Evolutionary conservation across 2,329 filamentous ascomycete species (phyloP).

Genomic region (Penicillium psychrosexuale): DNA sequence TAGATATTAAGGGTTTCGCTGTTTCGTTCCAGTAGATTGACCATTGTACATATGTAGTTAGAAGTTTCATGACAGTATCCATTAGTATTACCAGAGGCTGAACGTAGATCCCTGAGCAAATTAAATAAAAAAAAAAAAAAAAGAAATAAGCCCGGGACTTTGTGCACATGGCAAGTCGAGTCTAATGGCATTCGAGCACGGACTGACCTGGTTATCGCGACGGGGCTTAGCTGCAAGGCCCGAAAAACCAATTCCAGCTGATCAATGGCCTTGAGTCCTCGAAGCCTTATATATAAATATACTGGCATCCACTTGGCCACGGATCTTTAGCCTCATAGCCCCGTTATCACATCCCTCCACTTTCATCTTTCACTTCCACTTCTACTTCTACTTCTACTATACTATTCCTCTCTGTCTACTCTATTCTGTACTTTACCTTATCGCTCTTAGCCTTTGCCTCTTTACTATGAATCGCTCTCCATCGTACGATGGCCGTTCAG

Average conservation of each 20-base stretch:
- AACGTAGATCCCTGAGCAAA: conserved; percentile 2
- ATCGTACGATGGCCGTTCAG: conserved; percentile 28
- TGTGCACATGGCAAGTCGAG: conserved; percentile 23
- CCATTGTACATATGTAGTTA: neutral
- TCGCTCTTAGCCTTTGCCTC: neutral
- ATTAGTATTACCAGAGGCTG: conserved; percentile 5
- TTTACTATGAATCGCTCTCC: conserved; percentile 32
- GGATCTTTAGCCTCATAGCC: conserved; percentile 1
- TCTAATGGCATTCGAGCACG: conserved; percentile 16
- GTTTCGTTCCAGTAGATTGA: neutral
- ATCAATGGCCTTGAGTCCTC: conserved; percentile 12
- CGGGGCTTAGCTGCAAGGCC: conserved; percentile 27
- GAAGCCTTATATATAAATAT: conserved; percentile 21
- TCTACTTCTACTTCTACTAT: neutral
- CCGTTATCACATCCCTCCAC: conserved; percentile 2
- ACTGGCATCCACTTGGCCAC: conserved; percentile 3
- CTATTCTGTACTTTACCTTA: conserved; percentile 7
- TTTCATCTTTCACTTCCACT: neutral
- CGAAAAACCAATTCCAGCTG: conserved; percentile 17
- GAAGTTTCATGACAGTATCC: neutral
- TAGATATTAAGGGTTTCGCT: neutral
- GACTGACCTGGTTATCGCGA: conserved; percentile 18
- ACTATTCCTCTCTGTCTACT: neutral
- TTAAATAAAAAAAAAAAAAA: neutral
- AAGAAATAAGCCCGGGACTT: conserved; percentile 1